Conservation (phyloP, 2,329 filamentous ascomycete species). For the Graphilbum fragrans region DNA sequence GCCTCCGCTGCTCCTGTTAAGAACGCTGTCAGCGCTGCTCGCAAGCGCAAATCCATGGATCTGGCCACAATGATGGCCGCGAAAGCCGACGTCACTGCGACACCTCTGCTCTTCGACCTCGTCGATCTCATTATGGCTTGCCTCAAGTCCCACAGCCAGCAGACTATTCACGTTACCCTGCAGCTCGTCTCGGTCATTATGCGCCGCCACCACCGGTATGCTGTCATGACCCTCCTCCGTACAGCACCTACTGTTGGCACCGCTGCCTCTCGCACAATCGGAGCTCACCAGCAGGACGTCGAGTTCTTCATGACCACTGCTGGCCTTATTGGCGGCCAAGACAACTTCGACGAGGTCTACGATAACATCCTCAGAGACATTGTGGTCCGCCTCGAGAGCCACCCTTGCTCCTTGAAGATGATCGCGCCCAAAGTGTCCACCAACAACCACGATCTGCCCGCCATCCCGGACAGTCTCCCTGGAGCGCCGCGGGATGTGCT, state of each 20-base stretch:
- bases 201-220: constrained; percentile 78
- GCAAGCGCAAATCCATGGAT: constrained; percentile 81
- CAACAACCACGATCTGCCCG: constrained; percentile 44
- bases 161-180: constrained; percentile 82
- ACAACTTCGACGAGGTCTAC: constrained; percentile 62
- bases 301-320: constrained; percentile 60
- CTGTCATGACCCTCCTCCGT: constrained; percentile 62
- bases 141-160: constrained; percentile 69
- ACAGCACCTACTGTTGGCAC: constrained; percentile 36
- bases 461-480: constrained; percentile 41
- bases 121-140: constrained; percentile 84
- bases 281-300: constrained; percentile 63
- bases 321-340: constrained; percentile 53
- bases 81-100: constrained; percentile 59
- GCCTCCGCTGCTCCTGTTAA: constrained; percentile 13
- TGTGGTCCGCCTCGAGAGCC: constrained; percentile 54
- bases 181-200: constrained; percentile 80
- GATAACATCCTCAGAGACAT: constrained; percentile 61
- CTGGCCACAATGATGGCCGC: constrained; percentile 68
- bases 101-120: constrained; percentile 83
- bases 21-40: constrained; percentile 52
- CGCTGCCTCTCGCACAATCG: constrained; percentile 46
- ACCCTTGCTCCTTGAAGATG: constrained; percentile 60
- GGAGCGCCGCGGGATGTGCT: constrained; percentile 49
- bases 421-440: constrained; percentile 47